These are phyloP conservation scores for Umbelopsis ramanniana DNA, from an alignment of 192 early-diverging fungal species.

Conservation along the genomic window DNA sequence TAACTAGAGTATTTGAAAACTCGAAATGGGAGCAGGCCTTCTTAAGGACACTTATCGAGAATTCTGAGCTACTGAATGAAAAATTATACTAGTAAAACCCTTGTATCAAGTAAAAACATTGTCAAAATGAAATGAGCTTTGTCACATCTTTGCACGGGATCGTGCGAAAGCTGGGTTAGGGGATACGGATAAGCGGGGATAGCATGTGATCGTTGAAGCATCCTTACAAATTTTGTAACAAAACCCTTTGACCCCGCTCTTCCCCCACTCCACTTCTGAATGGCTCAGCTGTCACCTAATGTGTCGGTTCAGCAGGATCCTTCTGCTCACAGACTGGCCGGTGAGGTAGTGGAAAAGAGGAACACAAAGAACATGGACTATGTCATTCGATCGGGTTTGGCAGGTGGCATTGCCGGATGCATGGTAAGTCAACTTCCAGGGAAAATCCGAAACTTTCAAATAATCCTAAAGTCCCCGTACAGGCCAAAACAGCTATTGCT, in stretches of 20 bases:
- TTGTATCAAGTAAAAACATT: constrained; percentile 6
- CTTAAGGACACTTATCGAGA: constrained; percentile 31
- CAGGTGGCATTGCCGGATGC: constrained; percentile 57
- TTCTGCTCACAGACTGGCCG: background rate
- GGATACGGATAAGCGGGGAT: background rate
- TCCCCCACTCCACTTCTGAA: background rate
- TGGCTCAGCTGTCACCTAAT: constrained; percentile 11
- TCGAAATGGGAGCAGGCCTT: constrained; percentile 49
- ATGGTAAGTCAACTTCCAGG: constrained; percentile 36
- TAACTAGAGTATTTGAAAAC: constrained; percentile 61
- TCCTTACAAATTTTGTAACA: constrained; percentile 6
- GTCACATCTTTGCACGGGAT: background rate
- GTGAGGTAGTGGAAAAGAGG: constrained; percentile 3
- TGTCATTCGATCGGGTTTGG: constrained; percentile 49
- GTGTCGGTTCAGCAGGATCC: constrained; percentile 14
- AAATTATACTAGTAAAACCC: background rate
- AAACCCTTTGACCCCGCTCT: background rate
- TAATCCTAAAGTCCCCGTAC: background rate
- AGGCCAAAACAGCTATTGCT: constrained; percentile 80
- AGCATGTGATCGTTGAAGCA: background rate
- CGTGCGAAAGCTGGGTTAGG: constrained; percentile 19
- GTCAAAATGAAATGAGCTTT: too few species aligned
- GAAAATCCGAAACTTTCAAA: too few species aligned
- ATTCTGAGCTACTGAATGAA: constrained; percentile 2
- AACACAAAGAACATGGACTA: constrained; percentile 51